phyloP scores from a whole-genome alignment of 1,139 yeast species.

The Kluyveromyces sp. region DNA sequence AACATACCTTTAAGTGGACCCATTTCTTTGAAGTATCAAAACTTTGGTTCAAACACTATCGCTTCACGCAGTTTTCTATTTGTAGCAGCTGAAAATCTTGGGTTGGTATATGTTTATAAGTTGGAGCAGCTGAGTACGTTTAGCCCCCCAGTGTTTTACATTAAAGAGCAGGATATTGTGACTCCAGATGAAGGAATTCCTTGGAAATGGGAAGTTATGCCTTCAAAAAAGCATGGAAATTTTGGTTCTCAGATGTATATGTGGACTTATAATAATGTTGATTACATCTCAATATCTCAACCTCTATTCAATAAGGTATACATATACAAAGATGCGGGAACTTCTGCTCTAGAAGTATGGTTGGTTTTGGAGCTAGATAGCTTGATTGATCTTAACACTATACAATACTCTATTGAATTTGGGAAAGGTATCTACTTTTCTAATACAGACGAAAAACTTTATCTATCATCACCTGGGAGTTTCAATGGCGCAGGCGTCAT shows the following conservation, averaged over 20 bases:
- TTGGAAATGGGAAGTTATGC: conserved; percentile 6
- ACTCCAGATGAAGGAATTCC: conserved; percentile 9
- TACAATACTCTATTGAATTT: conserved; percentile 32
- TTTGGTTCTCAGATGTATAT: conserved; percentile 14
- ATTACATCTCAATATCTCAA: conserved; percentile 17
- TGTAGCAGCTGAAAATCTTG: conserved; percentile 31
- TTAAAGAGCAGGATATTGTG: conserved; percentile 12
- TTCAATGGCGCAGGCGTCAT: conserved; percentile 37
- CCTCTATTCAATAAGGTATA: conserved; percentile 26
- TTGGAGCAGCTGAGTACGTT: conserved; percentile 6
- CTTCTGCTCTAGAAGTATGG: conserved; percentile 8
- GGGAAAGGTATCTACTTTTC: conserved; percentile 23
- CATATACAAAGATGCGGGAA: conserved; percentile 27
- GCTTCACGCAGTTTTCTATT: conserved; percentile 19
- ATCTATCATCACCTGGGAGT: conserved; percentile 36
- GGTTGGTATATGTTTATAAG: conserved; percentile 28
- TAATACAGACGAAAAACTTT: conserved; percentile 18
- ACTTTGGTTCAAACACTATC: conserved; percentile 31
- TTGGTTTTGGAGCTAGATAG: conserved; percentile 14
- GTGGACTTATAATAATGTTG: conserved; percentile 8
- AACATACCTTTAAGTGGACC: conserved; percentile 10
- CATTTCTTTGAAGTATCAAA: conserved; percentile 30
- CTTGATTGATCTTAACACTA: conserved; percentile 8
- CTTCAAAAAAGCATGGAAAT: conserved; percentile 18
- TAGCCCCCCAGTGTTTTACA: conserved; percentile 12